phyloP scores from a whole-genome alignment of 1,139 yeast genomes.

The Debaryomyces sp. region DNA sequence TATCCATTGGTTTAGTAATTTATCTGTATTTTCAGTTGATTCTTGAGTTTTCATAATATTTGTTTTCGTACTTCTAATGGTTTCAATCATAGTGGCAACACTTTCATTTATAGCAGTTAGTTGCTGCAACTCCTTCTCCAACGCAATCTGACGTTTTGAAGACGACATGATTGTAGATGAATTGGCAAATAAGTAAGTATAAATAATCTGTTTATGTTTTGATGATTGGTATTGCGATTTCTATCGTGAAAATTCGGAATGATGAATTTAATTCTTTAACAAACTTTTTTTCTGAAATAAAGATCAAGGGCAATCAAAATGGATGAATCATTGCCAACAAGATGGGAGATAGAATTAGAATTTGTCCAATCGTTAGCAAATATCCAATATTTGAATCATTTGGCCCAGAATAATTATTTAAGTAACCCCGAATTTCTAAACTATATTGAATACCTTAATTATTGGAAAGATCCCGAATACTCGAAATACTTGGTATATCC shows the following conservation, averaged over 20 bases:
- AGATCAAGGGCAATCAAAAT: neutral
- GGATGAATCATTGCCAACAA: slow-evolving; percentile 53
- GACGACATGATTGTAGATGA: slow-evolving; percentile 7
- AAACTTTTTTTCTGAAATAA: neutral
- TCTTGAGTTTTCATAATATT: slow-evolving; percentile 35
- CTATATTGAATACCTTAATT: slow-evolving; percentile 67
- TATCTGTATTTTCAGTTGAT: slow-evolving; percentile 38
- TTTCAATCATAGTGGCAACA: slow-evolving; percentile 30
- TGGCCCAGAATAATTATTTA: slow-evolving; percentile 74
- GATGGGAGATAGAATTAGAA: slow-evolving; percentile 84
- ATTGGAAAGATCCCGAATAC: slow-evolving; percentile 73
- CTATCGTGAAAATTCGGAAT: neutral
- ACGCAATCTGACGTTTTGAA: slow-evolving; percentile 30
- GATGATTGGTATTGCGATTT: slow-evolving; percentile 1
- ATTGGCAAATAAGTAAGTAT: neutral
- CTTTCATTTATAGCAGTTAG: slow-evolving; percentile 34
- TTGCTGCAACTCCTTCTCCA: slow-evolving; percentile 42
- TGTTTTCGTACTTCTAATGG: slow-evolving; percentile 30
- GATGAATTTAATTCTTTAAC: neutral
- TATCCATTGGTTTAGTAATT: slow-evolving; percentile 48
- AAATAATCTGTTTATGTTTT: neutral
- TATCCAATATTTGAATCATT: slow-evolving; percentile 70
- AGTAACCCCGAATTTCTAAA: slow-evolving; percentile 62
- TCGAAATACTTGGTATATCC: slow-evolving; percentile 72
- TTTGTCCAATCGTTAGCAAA: slow-evolving; percentile 83